Evolutionary conservation across 2,329 filamentous ascomycete species (phyloP), one percentile per base, ranked within the genome.

Genomic region (Knufia petricola): DNA sequence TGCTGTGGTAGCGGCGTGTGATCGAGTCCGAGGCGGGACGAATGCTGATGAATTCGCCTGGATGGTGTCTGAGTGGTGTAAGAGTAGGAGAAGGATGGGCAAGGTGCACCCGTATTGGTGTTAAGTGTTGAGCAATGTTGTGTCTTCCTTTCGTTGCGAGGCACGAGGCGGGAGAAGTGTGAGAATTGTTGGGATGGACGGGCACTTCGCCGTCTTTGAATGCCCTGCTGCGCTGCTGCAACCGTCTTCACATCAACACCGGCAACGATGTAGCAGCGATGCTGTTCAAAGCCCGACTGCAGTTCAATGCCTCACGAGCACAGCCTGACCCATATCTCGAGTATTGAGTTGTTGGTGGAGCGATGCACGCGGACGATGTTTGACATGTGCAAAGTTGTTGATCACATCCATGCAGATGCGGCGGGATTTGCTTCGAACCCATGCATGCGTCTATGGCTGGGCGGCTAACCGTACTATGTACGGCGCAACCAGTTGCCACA

Each of bases 141-240:
- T n/a, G 13, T 17, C 15, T 36, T 36, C 32, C 15, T 6, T 4
- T 4, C 31, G 24, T 26, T 19, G 32, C 21, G 13, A 24, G 24
- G 44, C 20, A 17, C 17, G 30, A 40, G 19, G 36, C n/a, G 31
- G 30, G 13, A 46, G 41, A 52, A 52, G 46, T 55, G 52, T 55
- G 13, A 46, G 41, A 52, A 52, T 49, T 55, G 52, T 55, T 55
- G 52, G 52, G 52, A 51, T 34, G 39, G 31, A 19, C 38, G 37
- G 26, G 31, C 50, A 50, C n/a, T n/a, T n/a, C 34, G 43, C 48
- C 48, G 15, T 36, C 32, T 6, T 7, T n/a, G 32, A 6, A 6
- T 20, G 32, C 15, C 17, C 9, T 15, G 8, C 41, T 19, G 26
- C 15, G 28, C 24, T 19, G 43, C 8, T 24, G 32, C 43, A 21